Evolutionary conservation across 2,329 filamentous ascomycete genomes (phyloP), one percentile per base, ranked within the genome.

Genomic region (Ramichloridium luteum): DNA sequence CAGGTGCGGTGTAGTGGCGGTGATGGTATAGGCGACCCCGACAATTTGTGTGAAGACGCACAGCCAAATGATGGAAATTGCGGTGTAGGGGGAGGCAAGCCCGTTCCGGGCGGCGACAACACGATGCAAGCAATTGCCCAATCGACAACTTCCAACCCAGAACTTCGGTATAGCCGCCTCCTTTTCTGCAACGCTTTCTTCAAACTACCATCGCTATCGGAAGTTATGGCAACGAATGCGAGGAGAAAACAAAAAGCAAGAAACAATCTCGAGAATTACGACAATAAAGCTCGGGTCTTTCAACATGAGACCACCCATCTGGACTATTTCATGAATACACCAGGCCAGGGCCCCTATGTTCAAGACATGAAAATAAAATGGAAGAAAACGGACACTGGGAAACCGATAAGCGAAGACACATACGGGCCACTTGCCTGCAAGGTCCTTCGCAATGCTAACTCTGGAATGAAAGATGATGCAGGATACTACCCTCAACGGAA

Each of bases 1-100:
- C n/a, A n/a, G n/a, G n/a, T n/a, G n/a, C 20, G 20, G n/a, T 23
- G 20, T 23, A 23, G 20, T n/a, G 20, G 20, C 20, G 20, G 20
- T 8, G 20, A 23, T 23, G 20, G 20, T n/a, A 8, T n/a, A 8
- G 20, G 20, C 8, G 20, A 23, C 20, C 20, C 20, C 8, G 8
- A 23, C 8, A 23, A 23, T 23, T 8, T 8, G 20, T 23, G 20
- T n/a, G n/a, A n/a, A n/a, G 20, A 23, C 20, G 8, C 8, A n/a
- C 8, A 23, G 20, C 20, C 20, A 8, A 23, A 23, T n/a, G 20
- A 23, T 23, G 20, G 20, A 23, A 23, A n/a, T 8, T 23, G 20
- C n/a, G 20, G 20, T 8, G n/a, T 8, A 8, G 20, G n/a, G 8
- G 20, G n/a, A 23, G n/a, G 20, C n/a, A n/a, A 23, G n/a, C 20